A percentile compares a stretch with the other conserved stretches of the same genome.
phyloP scores from a whole-genome alignment of 345 rosid genomes.

The Noccaea bulbosa region DNA sequence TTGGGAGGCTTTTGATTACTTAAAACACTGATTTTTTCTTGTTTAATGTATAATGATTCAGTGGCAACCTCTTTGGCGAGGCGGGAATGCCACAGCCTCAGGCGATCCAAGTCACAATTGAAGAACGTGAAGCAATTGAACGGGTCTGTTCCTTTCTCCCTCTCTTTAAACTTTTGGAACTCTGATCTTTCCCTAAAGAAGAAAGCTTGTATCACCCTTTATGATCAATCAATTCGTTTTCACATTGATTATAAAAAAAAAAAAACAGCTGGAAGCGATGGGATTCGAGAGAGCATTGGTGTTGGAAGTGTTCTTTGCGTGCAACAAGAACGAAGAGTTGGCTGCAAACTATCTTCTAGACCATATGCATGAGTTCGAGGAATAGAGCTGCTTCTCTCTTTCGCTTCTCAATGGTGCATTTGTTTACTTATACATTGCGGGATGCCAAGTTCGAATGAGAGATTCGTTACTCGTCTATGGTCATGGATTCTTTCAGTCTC shows the following conservation, averaged over 20 bases:
- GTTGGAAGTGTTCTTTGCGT: conserved; percentile 85
- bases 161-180: neutral
- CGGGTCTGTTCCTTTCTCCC: conserved; percentile 50
- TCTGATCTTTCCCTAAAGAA: neutral
- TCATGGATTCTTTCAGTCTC: conserved; percentile 22
- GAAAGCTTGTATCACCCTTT: neutral
- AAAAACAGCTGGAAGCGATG: conserved; percentile 81
- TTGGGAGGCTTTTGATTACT: conserved; percentile 6
- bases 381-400: conserved; percentile 50
- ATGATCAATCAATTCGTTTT: neutral
- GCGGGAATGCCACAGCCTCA: conserved; percentile 79
- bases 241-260: neutral
- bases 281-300: conserved; percentile 81
- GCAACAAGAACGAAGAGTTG: conserved; percentile 92
- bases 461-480: conserved; percentile 25
- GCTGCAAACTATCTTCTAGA: conserved; percentile 94
- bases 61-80: conserved; percentile 66
- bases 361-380: conserved; percentile 87
- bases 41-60: conserved; percentile 29
- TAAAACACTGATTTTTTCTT: neutral
- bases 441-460: conserved; percentile 29
- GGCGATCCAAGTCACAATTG: conserved; percentile 73
- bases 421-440: conserved; percentile 24
- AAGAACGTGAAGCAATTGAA: conserved; percentile 89
- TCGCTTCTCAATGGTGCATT: conserved; percentile 18